Percentiles rank a stretch among this genome's conserved stretches.
Evolutionary conservation across 345 rosid genomes (phyloP).

Genomic region (Citropsis articulata): DNA sequence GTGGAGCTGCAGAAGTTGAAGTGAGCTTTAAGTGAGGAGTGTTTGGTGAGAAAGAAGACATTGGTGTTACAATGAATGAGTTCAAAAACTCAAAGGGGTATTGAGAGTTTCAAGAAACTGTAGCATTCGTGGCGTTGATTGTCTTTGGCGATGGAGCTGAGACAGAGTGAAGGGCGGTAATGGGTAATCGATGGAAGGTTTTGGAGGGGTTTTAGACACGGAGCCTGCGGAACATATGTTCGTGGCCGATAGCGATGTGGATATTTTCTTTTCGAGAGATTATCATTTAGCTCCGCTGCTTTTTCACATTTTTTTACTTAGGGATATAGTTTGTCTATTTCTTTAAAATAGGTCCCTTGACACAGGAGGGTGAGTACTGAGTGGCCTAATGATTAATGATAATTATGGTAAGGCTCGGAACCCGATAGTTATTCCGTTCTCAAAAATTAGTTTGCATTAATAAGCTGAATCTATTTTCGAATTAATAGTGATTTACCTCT

Average conservation of each 20-base stretch:
- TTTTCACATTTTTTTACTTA: too few relatives aligned
- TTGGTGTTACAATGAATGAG: conserved; percentile 18
- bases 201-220: conserved; percentile 17
- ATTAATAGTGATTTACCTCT: too few relatives aligned
- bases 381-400: too few relatives aligned
- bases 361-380: too few relatives aligned
- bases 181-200: conserved; percentile 31
- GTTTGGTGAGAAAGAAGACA: conserved; percentile 31
- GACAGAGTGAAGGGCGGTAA: background rate
- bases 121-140: conserved; percentile 6
- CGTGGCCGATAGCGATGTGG: background rate
- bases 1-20: background rate
- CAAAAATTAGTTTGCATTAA: too few relatives aligned
- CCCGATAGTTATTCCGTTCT: too few relatives aligned
- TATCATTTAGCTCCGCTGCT: too few relatives aligned
- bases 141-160: background rate
- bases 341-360: too few relatives aligned
- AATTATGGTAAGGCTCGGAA: too few relatives aligned
- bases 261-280: background rate
- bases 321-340: too few relatives aligned
- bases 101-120: conserved; percentile 12
- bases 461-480: too few relatives aligned
- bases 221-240: background rate
- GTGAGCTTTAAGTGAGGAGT: background rate
- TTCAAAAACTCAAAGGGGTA: conserved; percentile 8